These are phyloP conservation scores for Cerrena zonata DNA, from an alignment of 1,284 basidiomycete species.

Conservation along the genomic window DNA sequence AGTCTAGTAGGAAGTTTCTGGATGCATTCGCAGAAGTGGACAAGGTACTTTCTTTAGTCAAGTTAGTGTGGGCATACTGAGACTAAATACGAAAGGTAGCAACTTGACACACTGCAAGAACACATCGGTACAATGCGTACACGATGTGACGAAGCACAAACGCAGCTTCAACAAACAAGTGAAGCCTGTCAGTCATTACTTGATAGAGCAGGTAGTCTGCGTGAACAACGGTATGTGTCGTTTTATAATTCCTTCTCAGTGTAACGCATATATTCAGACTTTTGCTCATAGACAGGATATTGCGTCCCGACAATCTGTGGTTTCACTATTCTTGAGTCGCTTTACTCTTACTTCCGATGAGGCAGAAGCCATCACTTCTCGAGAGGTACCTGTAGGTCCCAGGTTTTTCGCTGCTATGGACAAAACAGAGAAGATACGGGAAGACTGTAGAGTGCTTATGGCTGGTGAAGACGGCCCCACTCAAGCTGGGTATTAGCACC, in stretches of 20 bases:
- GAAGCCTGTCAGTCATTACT: constrained; percentile 79
- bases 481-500: constrained; percentile 64
- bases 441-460: constrained; percentile 82
- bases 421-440: constrained; percentile 76
- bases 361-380: constrained; percentile 65
- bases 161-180: constrained; percentile 70
- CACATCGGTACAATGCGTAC: constrained; percentile 74
- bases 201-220: constrained; percentile 78
- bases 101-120: constrained; percentile 69
- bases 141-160: constrained; percentile 80
- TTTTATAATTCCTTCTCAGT: neutral
- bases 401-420: constrained; percentile 84
- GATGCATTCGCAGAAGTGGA: constrained; percentile 82
- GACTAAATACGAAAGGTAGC: constrained; percentile 39
- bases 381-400: constrained; percentile 70
- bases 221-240: constrained; percentile 63
- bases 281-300: constrained; percentile 51
- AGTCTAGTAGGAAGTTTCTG: constrained; percentile 77
- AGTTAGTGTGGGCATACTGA: constrained; percentile 9
- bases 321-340: constrained; percentile 72
- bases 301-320: constrained; percentile 66
- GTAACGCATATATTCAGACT: neutral
- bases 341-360: constrained; percentile 82
- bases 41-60: constrained; percentile 50
- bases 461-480: constrained; percentile 79